Base-by-base conservation (phyloP, 768 basidiomycete species). In the Lentinula sp. region DNA sequence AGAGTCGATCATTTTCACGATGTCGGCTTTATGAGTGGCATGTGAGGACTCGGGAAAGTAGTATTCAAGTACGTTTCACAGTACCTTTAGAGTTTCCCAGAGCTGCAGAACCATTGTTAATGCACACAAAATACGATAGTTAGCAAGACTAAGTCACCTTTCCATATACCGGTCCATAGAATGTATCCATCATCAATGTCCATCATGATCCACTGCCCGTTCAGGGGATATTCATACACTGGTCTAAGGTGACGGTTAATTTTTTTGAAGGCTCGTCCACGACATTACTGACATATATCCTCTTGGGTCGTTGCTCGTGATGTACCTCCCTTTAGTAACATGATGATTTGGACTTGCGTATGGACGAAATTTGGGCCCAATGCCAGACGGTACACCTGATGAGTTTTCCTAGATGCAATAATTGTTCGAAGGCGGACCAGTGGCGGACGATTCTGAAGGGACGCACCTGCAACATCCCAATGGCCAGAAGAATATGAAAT, bases 171-270 rank as follows among this genome's bases (percentile, higher is more conserved):
- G 1, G 93, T 95, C 92, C 93, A 95, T 16, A 93, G 78, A 61
- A 95, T 87, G 71, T 92, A 94, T 3, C 93, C 93, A 70, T 93
- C 92, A 70, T 95, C 93, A 69, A 91, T 89, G 76, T 95, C 93
- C 84, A 94, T 92, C 93, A 95, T 94, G 68, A 95, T 91, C 90
- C 91, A 93, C 68, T 94, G 91, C 20, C 87, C 89, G 64, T 92
- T 91, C 60, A 95, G 78, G 1, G 90, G 91, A 67, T 93, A 95
- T 70, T 95, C 93, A 68, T 90, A 94, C 10, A 95, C 93, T 12
- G 91, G 91, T 59, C 92, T 84, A 62, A 37, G 23, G 23, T 23
- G n/a, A 42, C 12, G 23, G 13, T n/a, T 6, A 6, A 32, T 23
- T n/a, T 37, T 37, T 23, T 10, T 10, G 4, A 13, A 54, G 4